A percentile compares a stretch with the other conserved stretches of the same genome.
Evolutionary conservation across 2,329 filamentous ascomycete species (phyloP).

Genomic region (Xylariaceae sp.): DNA sequence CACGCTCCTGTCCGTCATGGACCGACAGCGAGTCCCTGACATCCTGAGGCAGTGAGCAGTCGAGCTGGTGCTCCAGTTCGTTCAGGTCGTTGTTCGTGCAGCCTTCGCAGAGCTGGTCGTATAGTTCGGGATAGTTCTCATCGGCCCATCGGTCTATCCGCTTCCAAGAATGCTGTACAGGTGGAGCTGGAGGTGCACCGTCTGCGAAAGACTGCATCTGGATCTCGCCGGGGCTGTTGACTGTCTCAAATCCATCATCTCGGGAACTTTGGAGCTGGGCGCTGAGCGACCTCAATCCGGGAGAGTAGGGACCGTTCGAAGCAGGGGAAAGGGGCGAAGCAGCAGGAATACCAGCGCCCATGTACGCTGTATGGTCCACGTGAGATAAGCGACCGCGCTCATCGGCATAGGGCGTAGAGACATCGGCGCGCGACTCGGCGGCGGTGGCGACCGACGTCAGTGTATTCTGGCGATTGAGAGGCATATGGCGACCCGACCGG

Average conservation of each 20-base stretch:
- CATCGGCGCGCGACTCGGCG: constrained; percentile 78
- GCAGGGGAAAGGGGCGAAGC: constrained; percentile 42
- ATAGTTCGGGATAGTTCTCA: constrained; percentile 90
- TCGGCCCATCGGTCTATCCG: constrained; percentile 93
- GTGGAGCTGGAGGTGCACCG: constrained; percentile 81
- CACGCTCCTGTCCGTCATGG: constrained; percentile 96
- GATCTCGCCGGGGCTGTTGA: constrained; percentile 69
- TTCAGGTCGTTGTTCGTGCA: constrained; percentile 93
- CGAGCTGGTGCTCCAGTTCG: constrained; percentile 90
- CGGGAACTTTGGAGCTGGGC: constrained; percentile 55
- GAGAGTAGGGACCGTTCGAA: constrained; percentile 71
- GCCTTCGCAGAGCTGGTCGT: constrained; percentile 85
- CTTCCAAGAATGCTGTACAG: constrained; percentile 82
- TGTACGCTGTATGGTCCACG: constrained; percentile 52
- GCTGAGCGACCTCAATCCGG: constrained; percentile 74
- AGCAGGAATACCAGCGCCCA: constrained; percentile 38
- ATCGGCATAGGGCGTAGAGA: constrained; percentile 71
- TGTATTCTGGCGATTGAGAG: constrained; percentile 72
- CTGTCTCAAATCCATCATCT: constrained; percentile 60
- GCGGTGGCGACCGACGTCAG: constrained; percentile 86
- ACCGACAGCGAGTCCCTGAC: constrained; percentile 83
- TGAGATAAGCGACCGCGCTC: constrained; percentile 50
- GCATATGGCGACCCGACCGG: constrained; percentile 82
- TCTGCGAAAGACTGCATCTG: constrained; percentile 95
- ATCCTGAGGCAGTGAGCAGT: constrained; percentile 88